phyloP scores from a whole-genome alignment of 2,329 filamentous ascomycete species.

The Xylaria digitata region DNA sequence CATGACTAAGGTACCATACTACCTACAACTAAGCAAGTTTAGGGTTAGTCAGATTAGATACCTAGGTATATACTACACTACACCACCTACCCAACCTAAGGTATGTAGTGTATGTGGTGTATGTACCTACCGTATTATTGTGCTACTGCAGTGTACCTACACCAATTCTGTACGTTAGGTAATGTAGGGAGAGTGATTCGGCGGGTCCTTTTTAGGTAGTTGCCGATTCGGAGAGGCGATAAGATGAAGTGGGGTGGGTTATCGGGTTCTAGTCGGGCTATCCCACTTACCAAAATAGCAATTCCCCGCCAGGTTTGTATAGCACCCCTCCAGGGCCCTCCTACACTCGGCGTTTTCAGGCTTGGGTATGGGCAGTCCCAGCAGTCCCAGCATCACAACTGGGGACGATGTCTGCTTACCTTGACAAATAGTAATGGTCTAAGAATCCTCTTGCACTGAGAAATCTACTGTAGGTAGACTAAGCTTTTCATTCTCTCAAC shows the following conservation, averaged over 20 bases:
- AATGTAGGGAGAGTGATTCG: constrained; percentile 16
- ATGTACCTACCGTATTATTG: no score
- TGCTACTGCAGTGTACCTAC: no score
- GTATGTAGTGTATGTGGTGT: no score
- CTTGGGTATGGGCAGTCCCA: not conserved
- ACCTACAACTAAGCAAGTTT: no score
- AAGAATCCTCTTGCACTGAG: constrained; percentile 8
- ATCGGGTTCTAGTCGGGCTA: constrained; percentile 8
- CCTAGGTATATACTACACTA: no score
- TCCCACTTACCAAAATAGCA: constrained; percentile 29
- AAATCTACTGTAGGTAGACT: not conserved
- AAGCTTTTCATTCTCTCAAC: not conserved
- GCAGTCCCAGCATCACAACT: not conserved
- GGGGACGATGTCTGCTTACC: constrained; percentile 14
- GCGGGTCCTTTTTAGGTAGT: constrained; percentile 36
- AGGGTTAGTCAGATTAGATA: no score
- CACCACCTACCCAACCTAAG: no score
- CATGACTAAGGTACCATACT: not conserved
- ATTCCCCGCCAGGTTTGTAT: constrained; percentile 24
- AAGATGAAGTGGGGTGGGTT: constrained; percentile 21
- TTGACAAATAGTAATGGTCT: constrained; percentile 33
- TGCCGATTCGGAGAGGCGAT: constrained; percentile 36
- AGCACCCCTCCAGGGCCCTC: constrained; percentile 28
- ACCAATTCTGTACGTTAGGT: no score
- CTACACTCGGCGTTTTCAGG: constrained; percentile 14